Conservation (phyloP, 805 yeast species). For the Nakazawaea holstii region DNA sequence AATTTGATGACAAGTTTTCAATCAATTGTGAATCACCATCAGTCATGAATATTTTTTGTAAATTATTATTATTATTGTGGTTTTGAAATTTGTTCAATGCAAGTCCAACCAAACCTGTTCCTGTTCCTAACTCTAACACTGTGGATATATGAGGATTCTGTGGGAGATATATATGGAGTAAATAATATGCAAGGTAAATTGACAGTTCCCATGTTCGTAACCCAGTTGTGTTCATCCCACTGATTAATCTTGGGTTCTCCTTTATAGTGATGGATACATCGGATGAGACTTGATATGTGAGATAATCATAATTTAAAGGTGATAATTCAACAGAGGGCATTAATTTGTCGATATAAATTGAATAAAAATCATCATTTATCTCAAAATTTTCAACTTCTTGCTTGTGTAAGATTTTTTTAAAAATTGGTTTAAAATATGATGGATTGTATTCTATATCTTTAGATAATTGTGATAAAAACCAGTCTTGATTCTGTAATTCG, state of each 20-base stretch:
- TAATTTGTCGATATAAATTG: conserved; percentile 27
- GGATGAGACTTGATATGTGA: conserved; percentile 28
- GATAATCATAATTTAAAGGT: conserved; percentile 33
- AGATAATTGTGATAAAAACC: conserved; percentile 16
- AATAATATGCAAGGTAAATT: conserved; percentile 50
- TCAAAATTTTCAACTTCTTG: conserved; percentile 26
- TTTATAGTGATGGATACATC: conserved; percentile 27
- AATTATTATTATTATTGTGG: neutral
- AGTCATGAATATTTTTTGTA: conserved; percentile 37
- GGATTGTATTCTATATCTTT: conserved; percentile 34
- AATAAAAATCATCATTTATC: conserved; percentile 39
- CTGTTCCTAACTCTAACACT: conserved; percentile 78
- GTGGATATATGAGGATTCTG: conserved; percentile 16
- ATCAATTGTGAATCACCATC: conserved; percentile 64
- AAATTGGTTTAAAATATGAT: conserved; percentile 42
- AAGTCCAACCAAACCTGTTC: conserved; percentile 78
- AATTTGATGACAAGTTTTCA: conserved; percentile 38
- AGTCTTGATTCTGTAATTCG: conserved; percentile 17
- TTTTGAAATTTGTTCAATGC: conserved; percentile 26
- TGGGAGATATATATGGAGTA: conserved; percentile 21
- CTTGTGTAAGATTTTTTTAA: conserved; percentile 34
- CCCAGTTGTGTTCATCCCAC: conserved; percentile 84
- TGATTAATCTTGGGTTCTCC: conserved; percentile 60
- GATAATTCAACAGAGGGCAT: conserved; percentile 26
- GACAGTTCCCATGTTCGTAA: conserved; percentile 94